Base-by-base conservation (phyloP, 176 grass and related monocot species). In the Leersia perrieri region DNA sequence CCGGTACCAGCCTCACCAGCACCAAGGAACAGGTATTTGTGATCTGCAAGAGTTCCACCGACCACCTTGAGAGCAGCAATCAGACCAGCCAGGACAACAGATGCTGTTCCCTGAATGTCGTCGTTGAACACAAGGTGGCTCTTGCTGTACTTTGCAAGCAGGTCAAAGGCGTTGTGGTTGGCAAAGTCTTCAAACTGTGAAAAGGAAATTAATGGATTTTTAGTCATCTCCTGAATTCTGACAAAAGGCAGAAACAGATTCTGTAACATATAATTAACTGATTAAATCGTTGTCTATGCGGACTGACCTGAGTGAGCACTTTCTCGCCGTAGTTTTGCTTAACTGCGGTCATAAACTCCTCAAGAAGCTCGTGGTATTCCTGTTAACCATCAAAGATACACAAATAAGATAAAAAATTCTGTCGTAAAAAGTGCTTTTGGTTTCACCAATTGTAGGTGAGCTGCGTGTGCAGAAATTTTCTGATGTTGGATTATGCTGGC, bases 1-100 rank as follows among this genome's bases (percentile, higher is more conserved):
- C 95, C 95, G 86, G 95, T 98, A 39, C 95, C 95, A 76, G 95
- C 95, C 92, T 98, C 95, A 16, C 95, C 95, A 66, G 95, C 95
- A 35, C 95, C 95, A 72, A 98, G 95, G 78, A 98, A 98, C 47
- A 98, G 84, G 75, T 94, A 98, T 23, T 90, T 94, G 73, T 98
- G 95, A 31, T 94, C 92, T 31, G 88, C 90, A 10, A 98, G 92
- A 5, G 90, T 89, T 63, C 92, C 92, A 57, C 91, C 88, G 72
- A 98, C 88, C 69, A 91, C 81, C 82, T 91, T 93, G 15, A 98
- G 82, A 39, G 90, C 84, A 0, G 95, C 86, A 62, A 98, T 23
- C 31, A 98, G 90, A 23, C 95, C 95, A 73, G 95, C 84, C 1
- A 98, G 92, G 39, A 98, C 95, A 2, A 98, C 95, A 7, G 95